These are phyloP conservation scores for Solanum paucissectum DNA, from an alignment of 257 asterid species.

Conservation along the genomic window DNA sequence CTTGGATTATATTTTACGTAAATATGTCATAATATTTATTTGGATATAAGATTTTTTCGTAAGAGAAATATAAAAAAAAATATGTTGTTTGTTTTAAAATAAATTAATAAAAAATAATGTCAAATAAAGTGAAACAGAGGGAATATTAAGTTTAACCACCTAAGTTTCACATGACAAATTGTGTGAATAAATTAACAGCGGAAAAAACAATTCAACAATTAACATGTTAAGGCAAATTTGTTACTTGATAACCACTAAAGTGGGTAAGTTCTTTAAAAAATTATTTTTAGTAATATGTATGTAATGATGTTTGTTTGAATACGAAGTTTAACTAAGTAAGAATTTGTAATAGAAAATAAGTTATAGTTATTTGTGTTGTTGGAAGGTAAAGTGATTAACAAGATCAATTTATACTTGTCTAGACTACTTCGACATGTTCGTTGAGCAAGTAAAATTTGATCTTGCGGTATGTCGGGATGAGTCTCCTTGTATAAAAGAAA, in stretches of 20 bases:
- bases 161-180: background rate
- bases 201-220: background rate
- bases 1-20: too few relatives aligned
- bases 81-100: background rate
- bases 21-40: too few relatives aligned
- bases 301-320: background rate
- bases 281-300: background rate
- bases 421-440: background rate
- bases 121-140: background rate
- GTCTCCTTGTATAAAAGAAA: background rate
- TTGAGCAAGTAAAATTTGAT: background rate
- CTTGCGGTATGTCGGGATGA: background rate
- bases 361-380: background rate
- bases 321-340: background rate
- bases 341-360: background rate
- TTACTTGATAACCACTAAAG: background rate
- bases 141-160: background rate
- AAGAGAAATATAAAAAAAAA: background rate
- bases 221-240: background rate
- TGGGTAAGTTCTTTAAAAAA: background rate
- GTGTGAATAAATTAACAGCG: background rate
- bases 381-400: background rate
- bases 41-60: too few relatives aligned
- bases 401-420: accelerated
- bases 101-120: background rate